phyloP scores from a whole-genome alignment of 371 early-diverging fungal species.

The Mortierella sp. region DNA sequence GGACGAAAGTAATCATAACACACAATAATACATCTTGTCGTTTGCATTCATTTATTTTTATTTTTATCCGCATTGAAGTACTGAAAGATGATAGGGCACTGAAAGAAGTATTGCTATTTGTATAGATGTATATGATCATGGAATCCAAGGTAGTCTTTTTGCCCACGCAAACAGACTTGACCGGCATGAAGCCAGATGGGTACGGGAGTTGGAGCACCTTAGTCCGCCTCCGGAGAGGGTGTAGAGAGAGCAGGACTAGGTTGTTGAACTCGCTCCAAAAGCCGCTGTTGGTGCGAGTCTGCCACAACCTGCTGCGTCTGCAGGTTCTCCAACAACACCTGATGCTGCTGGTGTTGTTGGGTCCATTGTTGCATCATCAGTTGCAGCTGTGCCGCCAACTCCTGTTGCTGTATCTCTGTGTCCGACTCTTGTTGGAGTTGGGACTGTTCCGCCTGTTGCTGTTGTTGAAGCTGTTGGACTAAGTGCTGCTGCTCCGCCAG shows the following conservation, averaged over 20 bases:
- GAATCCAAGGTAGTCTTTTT: neutral
- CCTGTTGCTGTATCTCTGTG: neutral
- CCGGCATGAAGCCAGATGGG: neutral
- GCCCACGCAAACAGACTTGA: neutral
- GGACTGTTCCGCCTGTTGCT: neutral
- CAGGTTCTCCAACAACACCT: neutral
- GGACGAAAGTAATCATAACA: constrained; percentile 1
- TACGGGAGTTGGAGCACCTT: neutral
- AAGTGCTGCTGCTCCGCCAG: too few relatives aligned
- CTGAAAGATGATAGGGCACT: neutral
- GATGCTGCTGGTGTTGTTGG: neutral
- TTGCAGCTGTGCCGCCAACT: neutral
- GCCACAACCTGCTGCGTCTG: neutral
- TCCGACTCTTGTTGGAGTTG: neutral
- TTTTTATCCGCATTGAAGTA: neutral
- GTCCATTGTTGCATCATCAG: neutral
- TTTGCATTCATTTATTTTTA: neutral
- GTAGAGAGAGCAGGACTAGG: neutral
- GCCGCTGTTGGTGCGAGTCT: neutral
- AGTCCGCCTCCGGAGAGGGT: neutral
- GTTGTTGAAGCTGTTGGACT: too few relatives aligned
- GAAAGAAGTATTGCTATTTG: neutral
- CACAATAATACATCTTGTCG: neutral
- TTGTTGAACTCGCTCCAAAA: neutral
- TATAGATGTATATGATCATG: neutral